Percentiles rank a stretch among this genome's conserved stretches.
These are phyloP conservation scores for Coemansia sp. DNA, from an alignment of 192 early-diverging fungal species.

Conservation along the genomic window DNA sequence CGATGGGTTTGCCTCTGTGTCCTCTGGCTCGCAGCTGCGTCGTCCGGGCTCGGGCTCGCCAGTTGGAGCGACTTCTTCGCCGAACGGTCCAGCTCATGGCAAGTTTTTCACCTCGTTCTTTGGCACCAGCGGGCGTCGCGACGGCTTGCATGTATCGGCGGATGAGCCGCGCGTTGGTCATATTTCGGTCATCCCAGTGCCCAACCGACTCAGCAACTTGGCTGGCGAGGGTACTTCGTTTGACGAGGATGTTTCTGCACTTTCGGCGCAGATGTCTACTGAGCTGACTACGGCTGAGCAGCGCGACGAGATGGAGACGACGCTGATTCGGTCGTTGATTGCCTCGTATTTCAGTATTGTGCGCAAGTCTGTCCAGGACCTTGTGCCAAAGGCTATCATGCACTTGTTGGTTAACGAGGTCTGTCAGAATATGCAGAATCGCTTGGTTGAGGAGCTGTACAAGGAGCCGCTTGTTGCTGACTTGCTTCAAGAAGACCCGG, in stretches of 20 bases:
- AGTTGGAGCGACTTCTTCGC: slow-evolving; percentile 20
- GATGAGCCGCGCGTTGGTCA: slow-evolving; percentile 45
- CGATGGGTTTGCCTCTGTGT: slow-evolving; percentile 15
- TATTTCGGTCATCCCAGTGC: slow-evolving; percentile 47
- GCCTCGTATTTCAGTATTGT: slow-evolving; percentile 79
- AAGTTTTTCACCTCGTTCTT: slow-evolving; percentile 57
- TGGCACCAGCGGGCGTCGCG: slow-evolving; percentile 39
- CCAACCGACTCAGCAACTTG: slow-evolving; percentile 47
- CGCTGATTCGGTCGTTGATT: slow-evolving; percentile 79
- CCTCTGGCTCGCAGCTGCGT: slow-evolving; percentile 19
- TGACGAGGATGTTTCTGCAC: slow-evolving; percentile 47
- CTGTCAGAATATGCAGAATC: slow-evolving; percentile 74
- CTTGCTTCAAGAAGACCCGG: slow-evolving; percentile 77
- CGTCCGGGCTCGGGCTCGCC: slow-evolving; percentile 15
- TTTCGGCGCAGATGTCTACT: slow-evolving; percentile 50
- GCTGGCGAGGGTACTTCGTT: slow-evolving; percentile 43
- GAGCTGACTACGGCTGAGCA: slow-evolving; percentile 53
- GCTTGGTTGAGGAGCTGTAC: slow-evolving; percentile 74
- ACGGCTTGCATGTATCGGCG: slow-evolving; percentile 37
- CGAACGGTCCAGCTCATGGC: slow-evolving; percentile 1
- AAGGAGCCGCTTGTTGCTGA: slow-evolving; percentile 70
- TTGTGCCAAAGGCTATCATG: slow-evolving; percentile 85
- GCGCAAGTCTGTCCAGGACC: slow-evolving; percentile 78
- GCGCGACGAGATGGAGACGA: slow-evolving; percentile 77
- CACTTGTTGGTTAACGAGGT: slow-evolving; percentile 77